Evolutionary conservation across 345 rosid species (phyloP), one percentile per base, ranked within the genome.

Genomic region (Pistacia integerrima): DNA sequence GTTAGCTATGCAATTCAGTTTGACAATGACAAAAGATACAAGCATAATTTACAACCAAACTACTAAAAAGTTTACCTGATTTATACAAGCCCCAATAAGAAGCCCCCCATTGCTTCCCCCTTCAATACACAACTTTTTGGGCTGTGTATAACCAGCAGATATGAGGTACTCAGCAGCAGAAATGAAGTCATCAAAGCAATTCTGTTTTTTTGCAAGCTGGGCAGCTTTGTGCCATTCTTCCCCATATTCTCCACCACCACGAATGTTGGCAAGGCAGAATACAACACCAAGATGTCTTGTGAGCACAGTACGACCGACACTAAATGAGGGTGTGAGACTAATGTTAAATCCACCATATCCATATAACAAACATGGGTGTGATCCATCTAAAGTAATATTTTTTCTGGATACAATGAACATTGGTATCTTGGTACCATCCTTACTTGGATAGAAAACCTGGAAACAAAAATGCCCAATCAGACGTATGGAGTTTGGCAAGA

Each of bases 171-270:
- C 92, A 16, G 94, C 88, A 46, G 88, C 90, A 62, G 91, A 87
- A 76, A 93, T 91, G 85, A 96, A 96, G 81, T 96, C 97, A 83
- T 93, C 95, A 64, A 96, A 90, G 85, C 93, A 90, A 66, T 91
- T 96, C 80, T 96, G 99, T 79, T 96, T 96, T 65, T 84, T 88
- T 1, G 83, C 84, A 60, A 96, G 91, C 5, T 98, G 79, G 0
- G 97, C 99, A 49, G 93, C 90, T 81, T 91, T 92, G 75, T 96
- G 97, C 99, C 99, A 93, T 79, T 92, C 95, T 86, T 93, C 97
- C 56, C 98, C 99, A 65, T 96, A 93, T 82, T 93, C 99, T 72
- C 98, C 99, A 46, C 99, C 99, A 46, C 99, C 99, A 28, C 98
- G 98, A 20, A 93, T 88, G 79, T 90, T 96, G 69, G 97, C 97